Conservation (phyloP, 106 monocot genomes). For the Acorus gramineus region DNA sequence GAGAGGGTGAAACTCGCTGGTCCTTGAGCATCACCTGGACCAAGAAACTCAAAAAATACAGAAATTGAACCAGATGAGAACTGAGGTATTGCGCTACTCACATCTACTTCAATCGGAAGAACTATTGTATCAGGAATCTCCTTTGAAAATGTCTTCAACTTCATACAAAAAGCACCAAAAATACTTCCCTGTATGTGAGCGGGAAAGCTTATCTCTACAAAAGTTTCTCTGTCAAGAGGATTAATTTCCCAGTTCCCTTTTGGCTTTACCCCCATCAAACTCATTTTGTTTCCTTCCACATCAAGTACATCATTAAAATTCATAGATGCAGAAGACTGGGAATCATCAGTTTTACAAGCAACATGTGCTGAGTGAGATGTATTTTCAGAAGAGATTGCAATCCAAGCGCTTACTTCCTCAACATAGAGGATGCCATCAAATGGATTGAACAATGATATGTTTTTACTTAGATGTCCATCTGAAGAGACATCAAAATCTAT, state of each 20-base stretch:
- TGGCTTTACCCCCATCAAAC: constrained; percentile 35
- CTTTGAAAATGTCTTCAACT: constrained; percentile 18
- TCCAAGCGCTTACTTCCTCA: constrained; percentile 46
- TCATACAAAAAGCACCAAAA: constrained; percentile 54
- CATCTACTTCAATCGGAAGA: constrained; percentile 45
- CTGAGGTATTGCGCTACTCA: constrained; percentile 18
- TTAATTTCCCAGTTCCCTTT: constrained; percentile 38
- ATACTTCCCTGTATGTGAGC: constrained; percentile 30
- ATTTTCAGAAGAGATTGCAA: constrained; percentile 30
- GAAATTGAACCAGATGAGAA: constrained; percentile 24
- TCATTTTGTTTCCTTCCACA: constrained; percentile 12
- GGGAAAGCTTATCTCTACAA: constrained; percentile 37
- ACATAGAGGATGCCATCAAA: constrained; percentile 46
- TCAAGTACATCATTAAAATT: constrained; percentile 12
- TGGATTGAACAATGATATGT: constrained; percentile 60
- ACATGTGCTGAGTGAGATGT: constrained; percentile 20
- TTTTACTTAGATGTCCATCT: constrained; percentile 23
- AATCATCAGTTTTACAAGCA: constrained; percentile 29
- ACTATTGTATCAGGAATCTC: constrained; percentile 24
- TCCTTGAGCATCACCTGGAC: constrained; percentile 14
- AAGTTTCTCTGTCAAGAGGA: constrained; percentile 22
- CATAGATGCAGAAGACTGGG: constrained; percentile 2
- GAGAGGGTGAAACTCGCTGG: constrained; percentile 27
- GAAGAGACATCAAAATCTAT: constrained; percentile 25
- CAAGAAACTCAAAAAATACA: constrained; percentile 25